Conservation (phyloP, 1,284 basidiomycete genomes). For the Boletus mariae region DNA sequence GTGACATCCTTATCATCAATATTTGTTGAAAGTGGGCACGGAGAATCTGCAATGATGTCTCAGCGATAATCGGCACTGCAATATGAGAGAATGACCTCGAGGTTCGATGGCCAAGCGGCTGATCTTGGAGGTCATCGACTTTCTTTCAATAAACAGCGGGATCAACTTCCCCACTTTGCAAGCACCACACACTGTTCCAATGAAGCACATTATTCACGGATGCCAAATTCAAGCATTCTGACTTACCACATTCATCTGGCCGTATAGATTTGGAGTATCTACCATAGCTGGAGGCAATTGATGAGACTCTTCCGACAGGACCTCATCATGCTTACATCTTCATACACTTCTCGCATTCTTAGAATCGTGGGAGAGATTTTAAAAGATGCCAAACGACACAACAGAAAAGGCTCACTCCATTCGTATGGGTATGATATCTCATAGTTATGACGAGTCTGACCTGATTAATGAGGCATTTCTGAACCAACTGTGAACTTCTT, state of each 20-base stretch:
- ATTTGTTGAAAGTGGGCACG: slow-evolving; percentile 2
- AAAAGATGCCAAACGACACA: neutral
- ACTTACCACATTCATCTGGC: slow-evolving; percentile 60
- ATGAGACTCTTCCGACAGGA: slow-evolving; percentile 4
- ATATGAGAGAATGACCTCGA: slow-evolving; percentile 38
- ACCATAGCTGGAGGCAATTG: slow-evolving; percentile 53
- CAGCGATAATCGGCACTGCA: neutral
- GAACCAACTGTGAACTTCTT: slow-evolving; percentile 19
- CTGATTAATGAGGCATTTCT: slow-evolving; percentile 3
- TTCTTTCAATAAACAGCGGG: slow-evolving; percentile 47
- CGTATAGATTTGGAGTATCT: slow-evolving; percentile 75
- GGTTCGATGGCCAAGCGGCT: slow-evolving; percentile 46
- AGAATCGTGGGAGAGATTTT: neutral
- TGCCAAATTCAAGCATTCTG: neutral
- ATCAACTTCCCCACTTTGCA: slow-evolving; percentile 54
- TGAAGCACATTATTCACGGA: neutral
- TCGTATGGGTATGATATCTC: slow-evolving; percentile 74
- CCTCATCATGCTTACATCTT: slow-evolving; percentile 50
- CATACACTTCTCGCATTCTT: slow-evolving; percentile 63
- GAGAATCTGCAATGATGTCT: slow-evolving; percentile 17
- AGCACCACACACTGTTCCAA: slow-evolving; percentile 41
- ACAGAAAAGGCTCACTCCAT: slow-evolving; percentile 56
- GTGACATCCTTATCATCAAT: slow-evolving; percentile 3
- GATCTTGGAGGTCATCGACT: slow-evolving; percentile 39
- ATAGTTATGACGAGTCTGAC: slow-evolving; percentile 70